Evolutionary conservation across 169 alveolate genomes (phyloP).

Genomic region (Babesia caballi): DNA sequence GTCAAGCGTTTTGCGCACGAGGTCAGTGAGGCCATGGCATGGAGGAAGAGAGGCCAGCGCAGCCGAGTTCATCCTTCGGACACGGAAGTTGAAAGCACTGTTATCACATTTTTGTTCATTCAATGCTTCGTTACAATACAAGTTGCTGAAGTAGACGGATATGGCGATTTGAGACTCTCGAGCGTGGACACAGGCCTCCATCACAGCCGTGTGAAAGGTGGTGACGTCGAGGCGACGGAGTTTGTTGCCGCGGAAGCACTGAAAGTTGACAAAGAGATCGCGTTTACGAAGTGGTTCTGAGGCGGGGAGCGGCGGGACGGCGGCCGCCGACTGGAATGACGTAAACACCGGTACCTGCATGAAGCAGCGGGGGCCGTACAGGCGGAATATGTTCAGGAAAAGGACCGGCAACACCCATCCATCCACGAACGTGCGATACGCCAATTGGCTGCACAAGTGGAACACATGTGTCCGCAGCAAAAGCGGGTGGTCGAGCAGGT

Average conservation of each 20-base stretch:
- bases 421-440: constrained; percentile 1
- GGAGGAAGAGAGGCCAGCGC: neutral
- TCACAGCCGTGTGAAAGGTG: neutral
- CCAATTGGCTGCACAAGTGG: neutral
- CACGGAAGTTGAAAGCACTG: neutral
- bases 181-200: constrained; percentile 10
- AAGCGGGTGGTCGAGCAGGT: constrained; percentile 10
- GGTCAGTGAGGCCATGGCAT: neutral
- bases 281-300: neutral
- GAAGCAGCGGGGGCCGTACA: neutral
- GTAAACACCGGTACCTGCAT: neutral
- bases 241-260: neutral
- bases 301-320: neutral
- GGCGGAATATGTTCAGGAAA: neutral
- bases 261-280: neutral
- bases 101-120: neutral
- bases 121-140: neutral
- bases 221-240: neutral
- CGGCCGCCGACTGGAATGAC: neutral
- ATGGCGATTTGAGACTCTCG: constrained; percentile 4
- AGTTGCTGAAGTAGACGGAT: constrained; percentile 9
- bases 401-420: constrained; percentile 29
- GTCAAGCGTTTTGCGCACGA: neutral
- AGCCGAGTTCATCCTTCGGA: neutral
- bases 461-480: neutral